phyloP scores from a whole-genome alignment of 306 rosid genomes.

The Sicyos baderoa region DNA sequence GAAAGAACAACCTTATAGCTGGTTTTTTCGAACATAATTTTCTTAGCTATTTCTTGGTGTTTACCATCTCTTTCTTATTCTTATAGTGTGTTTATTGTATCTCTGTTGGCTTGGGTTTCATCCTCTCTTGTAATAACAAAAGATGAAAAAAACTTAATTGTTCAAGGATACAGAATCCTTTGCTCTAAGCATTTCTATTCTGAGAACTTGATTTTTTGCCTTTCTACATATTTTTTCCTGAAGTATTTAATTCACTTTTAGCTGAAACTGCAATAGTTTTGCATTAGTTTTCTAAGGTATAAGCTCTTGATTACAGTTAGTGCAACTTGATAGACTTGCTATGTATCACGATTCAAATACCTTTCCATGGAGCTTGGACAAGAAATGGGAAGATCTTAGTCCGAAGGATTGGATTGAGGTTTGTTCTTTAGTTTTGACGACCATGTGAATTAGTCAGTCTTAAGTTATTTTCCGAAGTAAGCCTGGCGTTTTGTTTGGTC shows the following conservation, averaged over 20 bases:
- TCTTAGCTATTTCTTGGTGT: background rate
- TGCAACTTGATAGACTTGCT: constrained; percentile 94
- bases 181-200: background rate
- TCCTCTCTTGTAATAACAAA: background rate
- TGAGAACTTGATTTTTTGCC: constrained; percentile 2
- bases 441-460: background rate
- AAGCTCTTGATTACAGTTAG: constrained; percentile 45
- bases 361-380: constrained; percentile 78
- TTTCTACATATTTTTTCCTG: background rate
- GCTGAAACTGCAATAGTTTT: background rate
- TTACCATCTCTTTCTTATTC: background rate
- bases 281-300: constrained; percentile 3
- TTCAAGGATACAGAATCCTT: background rate
- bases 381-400: constrained; percentile 77
- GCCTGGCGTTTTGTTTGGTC: constrained; percentile 14
- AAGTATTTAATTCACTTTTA: constrained; percentile 13
- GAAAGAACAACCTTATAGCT: background rate
- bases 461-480: constrained; percentile 8
- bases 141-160: too few relatives aligned
- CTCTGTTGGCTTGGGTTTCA: background rate
- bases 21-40: background rate
- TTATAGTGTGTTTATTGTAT: background rate
- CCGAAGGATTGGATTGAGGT: constrained; percentile 96
- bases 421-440: constrained; percentile 25
- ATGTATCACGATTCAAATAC: constrained; percentile 79